A percentile compares a stretch with the other conserved stretches of the same genome.
Evolutionary conservation across 441 rosid genomes (phyloP).

Genomic region (Raphanus hybrid): DNA sequence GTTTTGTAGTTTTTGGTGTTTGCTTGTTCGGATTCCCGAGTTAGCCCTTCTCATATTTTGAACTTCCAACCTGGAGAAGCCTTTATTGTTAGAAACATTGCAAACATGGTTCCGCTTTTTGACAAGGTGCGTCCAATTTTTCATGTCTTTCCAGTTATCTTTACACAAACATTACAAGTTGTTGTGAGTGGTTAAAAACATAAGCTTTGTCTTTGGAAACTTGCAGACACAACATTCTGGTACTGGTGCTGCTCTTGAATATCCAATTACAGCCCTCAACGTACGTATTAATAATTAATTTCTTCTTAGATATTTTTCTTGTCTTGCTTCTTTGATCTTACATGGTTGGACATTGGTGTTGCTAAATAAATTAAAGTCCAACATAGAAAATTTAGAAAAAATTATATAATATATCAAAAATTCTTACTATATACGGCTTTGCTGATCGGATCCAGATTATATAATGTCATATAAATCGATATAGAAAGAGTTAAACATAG

Average conservation of each 20-base stretch:
- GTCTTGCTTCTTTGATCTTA: background rate
- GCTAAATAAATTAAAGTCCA: no score
- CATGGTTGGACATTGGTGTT: background rate
- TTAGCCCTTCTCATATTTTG: constrained; percentile 59
- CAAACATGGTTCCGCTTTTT: constrained; percentile 59
- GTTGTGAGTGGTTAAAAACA: background rate
- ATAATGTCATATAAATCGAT: no score
- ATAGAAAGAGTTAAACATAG: no score
- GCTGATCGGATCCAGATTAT: no score
- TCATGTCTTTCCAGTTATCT: background rate
- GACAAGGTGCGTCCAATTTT: constrained; percentile 46
- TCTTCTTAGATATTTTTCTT: background rate
- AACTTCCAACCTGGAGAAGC: constrained; percentile 66
- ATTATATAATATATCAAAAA: no score
- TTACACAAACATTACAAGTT: constrained; percentile 4
- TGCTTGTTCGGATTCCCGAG: constrained; percentile 72
- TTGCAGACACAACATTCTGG: constrained; percentile 55
- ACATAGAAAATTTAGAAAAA: no score
- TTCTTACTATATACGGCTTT: no score
- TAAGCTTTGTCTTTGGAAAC: constrained; percentile 17
- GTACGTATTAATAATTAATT: constrained; percentile 35
- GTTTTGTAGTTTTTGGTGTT: constrained; percentile 57
- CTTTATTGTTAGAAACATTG: constrained; percentile 61
- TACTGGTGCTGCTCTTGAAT: constrained; percentile 70
- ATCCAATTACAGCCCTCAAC: constrained; percentile 48